Base-by-base conservation (phyloP, 345 rosid genomes). In the Salix koriyanagi region DNA sequence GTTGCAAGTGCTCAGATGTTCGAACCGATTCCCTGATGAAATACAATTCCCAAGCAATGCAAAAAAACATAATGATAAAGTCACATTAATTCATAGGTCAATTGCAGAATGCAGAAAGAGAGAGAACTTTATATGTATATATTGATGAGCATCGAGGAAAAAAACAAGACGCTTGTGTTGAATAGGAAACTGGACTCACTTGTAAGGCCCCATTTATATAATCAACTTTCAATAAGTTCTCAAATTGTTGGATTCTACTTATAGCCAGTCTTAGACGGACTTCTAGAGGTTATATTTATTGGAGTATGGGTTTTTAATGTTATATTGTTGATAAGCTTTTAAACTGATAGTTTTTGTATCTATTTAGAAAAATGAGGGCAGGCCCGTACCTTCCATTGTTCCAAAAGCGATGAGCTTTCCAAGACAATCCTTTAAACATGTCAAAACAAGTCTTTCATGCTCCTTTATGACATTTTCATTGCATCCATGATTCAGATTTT, bases 391-490 rank as follows among this genome's bases (percentile, higher is more conserved):
- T 80, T 70, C 74, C 48, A 58, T 61, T 82, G 75, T 26, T 80
- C 76, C 73, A 58, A 69, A 69, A 30, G 75, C 30, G 52, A 81
- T 75, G 72, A 83, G 76, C 77, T 75, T 83, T 50, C 74, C 67
- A 54, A 89, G 86, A 56, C 50, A 77, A 69, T 85, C 83, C 34
- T 79, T 76, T 73, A 87, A 77, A 75, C 81, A 82, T 76, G 79
- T 64, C 79, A 89, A 84, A 69, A 83, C 83, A 36, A 71, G 79
- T 71, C 79, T 85, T 81, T 88, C 91, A 75, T 77, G 84, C 83
- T 85, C 78, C 56, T 39, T 37, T 46, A 74, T 67, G 58, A 46
- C 44, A 65, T 73, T 79, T 42, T 21, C 25, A 28, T 5, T 61
- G 58, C 34, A 69, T 42, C 34, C 32, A n/a, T 19, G 46, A 19